phyloP scores from a whole-genome alignment of 345 rosid genomes.

The Hevea brasiliensis region DNA sequence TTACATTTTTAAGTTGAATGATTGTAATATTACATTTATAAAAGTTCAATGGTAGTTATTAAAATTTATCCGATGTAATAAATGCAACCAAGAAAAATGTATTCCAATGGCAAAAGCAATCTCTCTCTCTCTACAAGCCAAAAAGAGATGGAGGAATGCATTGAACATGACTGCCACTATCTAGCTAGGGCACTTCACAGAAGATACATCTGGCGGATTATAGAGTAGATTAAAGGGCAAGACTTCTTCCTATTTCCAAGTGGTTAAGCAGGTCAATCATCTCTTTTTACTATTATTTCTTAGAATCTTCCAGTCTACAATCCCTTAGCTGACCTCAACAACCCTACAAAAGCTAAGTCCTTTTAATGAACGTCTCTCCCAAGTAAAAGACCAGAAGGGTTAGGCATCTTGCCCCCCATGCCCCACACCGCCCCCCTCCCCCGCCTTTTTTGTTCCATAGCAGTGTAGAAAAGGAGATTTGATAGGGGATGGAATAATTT shows the following conservation, averaged over 20 bases:
- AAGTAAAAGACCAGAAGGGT: not conserved
- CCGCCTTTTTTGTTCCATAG: not conserved
- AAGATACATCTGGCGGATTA: not conserved
- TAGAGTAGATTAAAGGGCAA: not conserved
- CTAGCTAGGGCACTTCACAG: not conserved
- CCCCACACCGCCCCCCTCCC: not conserved
- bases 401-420: not conserved
- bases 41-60: no score
- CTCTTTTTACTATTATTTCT: no score
- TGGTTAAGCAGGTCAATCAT: no score
- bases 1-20: no score
- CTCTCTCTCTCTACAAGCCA: not conserved
- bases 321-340: not conserved
- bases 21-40: no score
- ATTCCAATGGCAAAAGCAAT: no score
- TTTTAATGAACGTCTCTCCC: not conserved
- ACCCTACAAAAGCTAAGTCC: not conserved
- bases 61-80: no score
- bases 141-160: not conserved
- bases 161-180: constrained; percentile 18
- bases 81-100: no score
- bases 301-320: no score
- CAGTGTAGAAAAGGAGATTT: not conserved
- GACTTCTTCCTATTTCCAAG: not conserved
- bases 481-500: not conserved